Conservation (phyloP, 2,329 filamentous ascomycete genomes). For the Ophiocordyceps camponoti-leonardi region DNA sequence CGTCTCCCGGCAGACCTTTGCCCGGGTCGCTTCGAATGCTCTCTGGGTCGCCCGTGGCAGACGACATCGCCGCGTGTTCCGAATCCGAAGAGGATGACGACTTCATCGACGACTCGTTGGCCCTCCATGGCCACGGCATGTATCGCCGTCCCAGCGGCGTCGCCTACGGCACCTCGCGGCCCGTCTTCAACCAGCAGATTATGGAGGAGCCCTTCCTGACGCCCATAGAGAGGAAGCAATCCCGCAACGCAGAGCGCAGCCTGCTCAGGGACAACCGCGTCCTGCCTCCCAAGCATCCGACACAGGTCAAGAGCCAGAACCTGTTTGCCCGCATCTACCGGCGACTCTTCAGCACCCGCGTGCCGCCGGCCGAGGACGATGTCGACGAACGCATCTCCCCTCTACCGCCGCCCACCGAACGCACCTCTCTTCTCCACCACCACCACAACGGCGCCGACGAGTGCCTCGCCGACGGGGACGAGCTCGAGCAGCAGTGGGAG, state of each 20-base stretch:
- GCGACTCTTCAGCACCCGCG: slow-evolving; percentile 38
- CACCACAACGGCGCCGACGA: slow-evolving; percentile 4
- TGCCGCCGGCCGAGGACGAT: slow-evolving; percentile 19
- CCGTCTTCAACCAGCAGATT: slow-evolving; percentile 44
- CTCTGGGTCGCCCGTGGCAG: slow-evolving; percentile 46
- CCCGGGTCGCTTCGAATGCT: slow-evolving; percentile 20
- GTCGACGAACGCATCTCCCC: slow-evolving; percentile 21
- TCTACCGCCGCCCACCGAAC: slow-evolving; percentile 14
- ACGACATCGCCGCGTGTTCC: slow-evolving; percentile 47
- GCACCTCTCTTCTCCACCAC: neutral
- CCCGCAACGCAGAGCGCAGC: slow-evolving; percentile 39
- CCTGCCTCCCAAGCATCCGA: slow-evolving; percentile 40
- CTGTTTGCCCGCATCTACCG: slow-evolving; percentile 25
- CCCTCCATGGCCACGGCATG: slow-evolving; percentile 24
- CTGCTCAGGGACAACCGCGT: slow-evolving; percentile 49
- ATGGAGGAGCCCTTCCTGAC: slow-evolving; percentile 31
- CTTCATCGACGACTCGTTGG: slow-evolving; percentile 17
- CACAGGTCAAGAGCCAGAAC: slow-evolving; percentile 13
- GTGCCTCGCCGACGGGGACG: slow-evolving; percentile 27
- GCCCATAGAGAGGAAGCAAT: slow-evolving; percentile 36
- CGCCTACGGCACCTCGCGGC: slow-evolving; percentile 52
- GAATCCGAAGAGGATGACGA: slow-evolving; percentile 30
- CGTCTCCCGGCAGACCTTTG: neutral
- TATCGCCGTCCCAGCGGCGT: slow-evolving; percentile 69
- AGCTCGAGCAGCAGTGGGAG: slow-evolving; percentile 59